Percentiles rank a stretch among this genome's conserved stretches.
These are phyloP conservation scores for Cyclocybe cylindracea DNA, from an alignment of 768 basidiomycete genomes.

Conservation along the genomic window DNA sequence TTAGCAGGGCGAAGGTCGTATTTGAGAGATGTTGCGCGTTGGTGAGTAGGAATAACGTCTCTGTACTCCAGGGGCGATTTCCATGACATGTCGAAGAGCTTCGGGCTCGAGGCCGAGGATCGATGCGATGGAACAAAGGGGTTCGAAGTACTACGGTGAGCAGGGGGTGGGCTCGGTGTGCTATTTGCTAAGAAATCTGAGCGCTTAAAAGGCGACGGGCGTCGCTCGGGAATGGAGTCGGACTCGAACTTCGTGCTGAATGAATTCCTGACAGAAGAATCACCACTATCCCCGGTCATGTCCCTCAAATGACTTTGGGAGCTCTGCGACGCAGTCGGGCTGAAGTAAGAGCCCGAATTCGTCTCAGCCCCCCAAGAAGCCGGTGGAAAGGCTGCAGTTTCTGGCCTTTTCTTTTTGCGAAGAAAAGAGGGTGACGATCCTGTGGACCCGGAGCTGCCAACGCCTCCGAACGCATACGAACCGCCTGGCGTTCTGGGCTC, in stretches of 20 bases:
- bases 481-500: constrained; percentile 30
- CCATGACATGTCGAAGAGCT: too few species aligned
- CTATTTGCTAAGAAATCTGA: neutral
- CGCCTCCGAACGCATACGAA: constrained; percentile 61
- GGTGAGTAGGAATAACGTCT: too few species aligned
- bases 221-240: constrained; percentile 34
- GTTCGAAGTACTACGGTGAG: constrained; percentile 1
- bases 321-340: constrained; percentile 14
- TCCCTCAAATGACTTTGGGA: constrained; percentile 20
- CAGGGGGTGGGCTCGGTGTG: neutral
- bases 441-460: constrained; percentile 40
- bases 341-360: constrained; percentile 59
- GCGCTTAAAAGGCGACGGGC: neutral
- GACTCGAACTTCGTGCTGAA: constrained; percentile 50
- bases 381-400: constrained; percentile 58
- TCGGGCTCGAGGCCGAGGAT: neutral
- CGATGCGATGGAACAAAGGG: neutral
- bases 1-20: too few species aligned
- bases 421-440: constrained; percentile 35
- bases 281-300: constrained; percentile 34
- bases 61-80: too few species aligned
- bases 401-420: constrained; percentile 49
- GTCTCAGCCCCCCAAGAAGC: constrained; percentile 56
- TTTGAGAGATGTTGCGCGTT: too few species aligned
- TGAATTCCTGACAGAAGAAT: constrained; percentile 17